A percentile compares a stretch with the other conserved stretches of the same genome.
Evolutionary conservation across 805 yeast genomes (phyloP).

Genomic region (Lachancea thermotolerans): DNA sequence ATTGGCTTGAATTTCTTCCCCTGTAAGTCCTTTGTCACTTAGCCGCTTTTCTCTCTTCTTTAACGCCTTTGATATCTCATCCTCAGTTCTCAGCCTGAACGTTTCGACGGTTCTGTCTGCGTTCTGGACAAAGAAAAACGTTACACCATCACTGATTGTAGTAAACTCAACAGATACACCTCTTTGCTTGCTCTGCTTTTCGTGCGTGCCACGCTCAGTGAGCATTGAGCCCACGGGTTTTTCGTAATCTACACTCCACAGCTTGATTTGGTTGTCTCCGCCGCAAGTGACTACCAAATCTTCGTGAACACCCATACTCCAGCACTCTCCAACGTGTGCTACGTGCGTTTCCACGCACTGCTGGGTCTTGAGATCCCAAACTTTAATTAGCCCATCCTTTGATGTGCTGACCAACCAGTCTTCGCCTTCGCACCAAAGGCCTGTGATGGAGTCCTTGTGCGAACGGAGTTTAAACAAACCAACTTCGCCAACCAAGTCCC

Average conservation of each 20-base stretch:
- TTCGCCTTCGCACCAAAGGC: conserved; percentile 55
- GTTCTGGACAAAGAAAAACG: conserved; percentile 63
- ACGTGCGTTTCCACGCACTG: conserved; percentile 93
- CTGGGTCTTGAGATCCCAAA: conserved; percentile 88
- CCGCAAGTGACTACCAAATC: conserved; percentile 63
- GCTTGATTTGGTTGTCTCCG: conserved; percentile 70
- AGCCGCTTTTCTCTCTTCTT: conserved; percentile 73
- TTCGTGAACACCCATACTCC: conserved; percentile 59
- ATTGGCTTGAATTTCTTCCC: conserved; percentile 51
- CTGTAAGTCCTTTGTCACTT: conserved; percentile 57
- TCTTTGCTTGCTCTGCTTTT: conserved; percentile 70
- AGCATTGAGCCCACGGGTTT: conserved; percentile 48
- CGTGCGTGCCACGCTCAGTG: conserved; percentile 56
- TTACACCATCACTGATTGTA: conserved; percentile 18
- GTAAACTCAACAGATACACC: conserved; percentile 53
- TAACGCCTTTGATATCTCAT: conserved; percentile 73
- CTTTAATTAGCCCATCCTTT: conserved; percentile 84
- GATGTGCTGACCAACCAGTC: conserved; percentile 72
- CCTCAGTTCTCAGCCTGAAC: conserved; percentile 66
- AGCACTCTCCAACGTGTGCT: conserved; percentile 90
- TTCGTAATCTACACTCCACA: conserved; percentile 67
- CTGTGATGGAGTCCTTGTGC: conserved; percentile 85
- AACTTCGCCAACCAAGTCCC: conserved; percentile 93
- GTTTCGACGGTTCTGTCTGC: conserved; percentile 75
- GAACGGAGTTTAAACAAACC: conserved; percentile 84